Conservation (phyloP, 169 alveolate genomes). For the Eimeria acervulina region DNA sequence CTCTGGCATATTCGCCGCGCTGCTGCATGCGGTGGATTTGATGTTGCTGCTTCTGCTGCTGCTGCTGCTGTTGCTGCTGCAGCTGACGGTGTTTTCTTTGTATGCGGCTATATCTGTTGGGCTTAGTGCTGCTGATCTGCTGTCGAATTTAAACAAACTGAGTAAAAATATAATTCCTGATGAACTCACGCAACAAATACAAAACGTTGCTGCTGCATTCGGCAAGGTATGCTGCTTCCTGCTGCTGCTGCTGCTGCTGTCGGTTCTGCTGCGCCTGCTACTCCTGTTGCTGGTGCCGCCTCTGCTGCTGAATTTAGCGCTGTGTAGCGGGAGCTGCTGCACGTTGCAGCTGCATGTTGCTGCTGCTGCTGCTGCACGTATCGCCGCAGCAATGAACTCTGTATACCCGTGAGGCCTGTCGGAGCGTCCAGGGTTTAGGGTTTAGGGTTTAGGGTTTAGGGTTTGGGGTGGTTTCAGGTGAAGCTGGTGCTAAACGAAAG, state of each 20-base stretch:
- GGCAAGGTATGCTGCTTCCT: constrained; percentile 63
- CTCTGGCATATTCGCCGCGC: too few species aligned
- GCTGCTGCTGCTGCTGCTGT: constrained; percentile 16
- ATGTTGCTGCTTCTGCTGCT: neutral
- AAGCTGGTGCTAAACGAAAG: constrained; percentile 96
- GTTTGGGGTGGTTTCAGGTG: constrained; percentile 89
- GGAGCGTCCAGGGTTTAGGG: neutral
- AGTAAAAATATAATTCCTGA: constrained; percentile 91
- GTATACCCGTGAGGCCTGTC: neutral
- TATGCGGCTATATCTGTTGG: constrained; percentile 99
- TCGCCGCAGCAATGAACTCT: neutral
- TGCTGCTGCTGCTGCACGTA: constrained; percentile 34
- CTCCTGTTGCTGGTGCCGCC: too few species aligned
- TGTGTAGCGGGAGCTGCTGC: too few species aligned
- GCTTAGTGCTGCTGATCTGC: constrained; percentile 94
- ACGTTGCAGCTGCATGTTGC: constrained; percentile 25
- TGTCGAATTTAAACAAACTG: constrained; percentile 93
- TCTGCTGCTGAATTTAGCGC: too few species aligned
- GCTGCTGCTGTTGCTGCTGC: constrained; percentile 43
- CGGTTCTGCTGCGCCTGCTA: too few species aligned
- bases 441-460: constrained; percentile 8
- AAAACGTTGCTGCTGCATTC: constrained; percentile 79
- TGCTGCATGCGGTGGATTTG: too few species aligned
- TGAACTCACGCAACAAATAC: constrained; percentile 58
- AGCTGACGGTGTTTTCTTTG: constrained; percentile 83